Evolutionary conservation across 495 filamentous ascomycete species (phyloP).

Genomic region (Choiromyces venosus): DNA sequence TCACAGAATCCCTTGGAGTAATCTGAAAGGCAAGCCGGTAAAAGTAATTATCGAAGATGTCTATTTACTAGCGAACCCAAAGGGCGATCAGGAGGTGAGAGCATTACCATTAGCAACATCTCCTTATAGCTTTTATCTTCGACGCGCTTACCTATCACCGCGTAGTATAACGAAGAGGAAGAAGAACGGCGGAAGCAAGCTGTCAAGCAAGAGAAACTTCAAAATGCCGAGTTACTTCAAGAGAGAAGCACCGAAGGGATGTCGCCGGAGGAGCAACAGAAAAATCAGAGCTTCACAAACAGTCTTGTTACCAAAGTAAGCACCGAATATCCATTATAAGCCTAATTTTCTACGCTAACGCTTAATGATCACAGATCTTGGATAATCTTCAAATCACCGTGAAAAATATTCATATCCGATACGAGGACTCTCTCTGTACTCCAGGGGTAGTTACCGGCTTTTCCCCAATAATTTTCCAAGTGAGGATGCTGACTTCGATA

Average conservation of each 20-base stretch:
- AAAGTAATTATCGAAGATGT: constrained; percentile 95
- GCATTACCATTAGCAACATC: background rate
- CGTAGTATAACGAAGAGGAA: constrained; percentile 75
- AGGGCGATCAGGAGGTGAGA: constrained; percentile 69
- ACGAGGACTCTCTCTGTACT: constrained; percentile 94
- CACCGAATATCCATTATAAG: background rate
- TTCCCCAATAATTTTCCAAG: background rate
- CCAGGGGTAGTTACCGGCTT: constrained; percentile 51
- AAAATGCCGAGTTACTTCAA: constrained; percentile 88
- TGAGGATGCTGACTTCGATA: constrained; percentile 18
- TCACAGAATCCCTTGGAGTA: constrained; percentile 85
- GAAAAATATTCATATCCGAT: constrained; percentile 96
- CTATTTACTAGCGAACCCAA: constrained; percentile 85
- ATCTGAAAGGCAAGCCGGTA: constrained; percentile 86
- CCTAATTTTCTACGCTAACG: constrained; percentile 11
- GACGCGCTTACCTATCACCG: constrained; percentile 4
- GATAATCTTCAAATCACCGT: constrained; percentile 96
- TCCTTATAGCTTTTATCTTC: background rate
- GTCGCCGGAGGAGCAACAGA: constrained; percentile 87
- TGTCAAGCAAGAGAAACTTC: constrained; percentile 95
- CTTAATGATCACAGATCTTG: constrained; percentile 55
- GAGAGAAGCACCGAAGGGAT: constrained; percentile 88
- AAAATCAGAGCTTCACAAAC: constrained; percentile 92
- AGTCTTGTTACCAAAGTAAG: constrained; percentile 73
- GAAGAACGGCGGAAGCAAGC: constrained; percentile 74